phyloP scores from a whole-genome alignment of 2,329 filamentous ascomycete species.

The Colletotrichum incanum region DNA sequence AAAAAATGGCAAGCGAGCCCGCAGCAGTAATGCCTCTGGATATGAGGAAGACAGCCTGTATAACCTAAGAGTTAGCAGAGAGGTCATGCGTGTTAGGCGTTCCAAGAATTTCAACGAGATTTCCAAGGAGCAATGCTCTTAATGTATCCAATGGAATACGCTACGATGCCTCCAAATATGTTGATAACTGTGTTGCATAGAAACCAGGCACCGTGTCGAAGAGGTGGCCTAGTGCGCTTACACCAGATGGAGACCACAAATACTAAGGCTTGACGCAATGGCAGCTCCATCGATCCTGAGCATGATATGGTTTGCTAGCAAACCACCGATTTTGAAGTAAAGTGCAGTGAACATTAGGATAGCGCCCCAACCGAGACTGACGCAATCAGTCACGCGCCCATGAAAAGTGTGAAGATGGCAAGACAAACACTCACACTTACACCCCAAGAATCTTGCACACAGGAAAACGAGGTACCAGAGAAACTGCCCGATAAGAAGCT shows the following conservation, averaged over 20 bases:
- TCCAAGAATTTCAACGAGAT: neutral
- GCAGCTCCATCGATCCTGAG: conserved; percentile 52
- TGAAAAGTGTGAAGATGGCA: neutral
- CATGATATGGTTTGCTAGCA: conserved; percentile 53
- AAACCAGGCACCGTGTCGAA: conserved; percentile 53
- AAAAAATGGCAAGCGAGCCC: conserved; percentile 73
- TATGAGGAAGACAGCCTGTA: conserved; percentile 71
- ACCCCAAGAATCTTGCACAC: conserved; percentile 49
- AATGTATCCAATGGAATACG: conserved; percentile 52
- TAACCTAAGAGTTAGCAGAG: conserved; percentile 45
- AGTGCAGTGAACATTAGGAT: conserved; percentile 47
- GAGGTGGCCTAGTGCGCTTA: conserved; percentile 51
- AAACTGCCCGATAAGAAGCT: conserved; percentile 48
- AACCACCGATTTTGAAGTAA: conserved; percentile 46
- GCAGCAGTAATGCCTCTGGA: conserved; percentile 74
- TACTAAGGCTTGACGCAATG: conserved; percentile 50
- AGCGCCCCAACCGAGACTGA: conserved; percentile 46
- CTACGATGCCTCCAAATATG: conserved; percentile 50
- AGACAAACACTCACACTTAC: conserved; percentile 17
- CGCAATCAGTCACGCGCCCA: neutral
- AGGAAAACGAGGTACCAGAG: conserved; percentile 64
- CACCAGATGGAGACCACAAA: conserved; percentile 55
- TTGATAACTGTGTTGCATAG: conserved; percentile 51
- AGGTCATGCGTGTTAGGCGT: neutral
- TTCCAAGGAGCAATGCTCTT: conserved; percentile 33